Conservation (phyloP, 2,329 filamentous ascomycete genomes). For the Botryotinia narcissicola region DNA sequence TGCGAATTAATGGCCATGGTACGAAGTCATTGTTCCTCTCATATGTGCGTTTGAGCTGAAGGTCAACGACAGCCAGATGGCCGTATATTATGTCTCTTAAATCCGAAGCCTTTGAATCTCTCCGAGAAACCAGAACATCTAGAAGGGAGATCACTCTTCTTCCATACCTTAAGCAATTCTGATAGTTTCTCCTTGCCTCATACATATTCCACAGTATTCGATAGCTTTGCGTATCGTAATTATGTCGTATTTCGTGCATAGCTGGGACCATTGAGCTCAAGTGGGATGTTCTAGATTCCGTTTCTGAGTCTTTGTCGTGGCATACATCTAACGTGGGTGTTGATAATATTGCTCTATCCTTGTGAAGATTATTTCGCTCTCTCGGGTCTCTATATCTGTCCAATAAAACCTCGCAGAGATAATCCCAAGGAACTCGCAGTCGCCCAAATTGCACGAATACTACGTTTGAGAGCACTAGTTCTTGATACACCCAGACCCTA, state of each 20-base stretch:
- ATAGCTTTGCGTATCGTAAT: neutral
- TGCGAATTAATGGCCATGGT: neutral
- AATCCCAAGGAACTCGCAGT: neutral
- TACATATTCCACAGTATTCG: neutral
- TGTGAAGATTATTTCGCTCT: neutral
- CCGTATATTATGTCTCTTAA: neutral
- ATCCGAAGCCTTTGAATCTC: neutral
- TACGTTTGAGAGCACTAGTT: neutral
- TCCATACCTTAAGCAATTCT: neutral
- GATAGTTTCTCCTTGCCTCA: neutral
- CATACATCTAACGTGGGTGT: fast-evolving
- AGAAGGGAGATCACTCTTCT: neutral
- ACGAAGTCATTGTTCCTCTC: fast-evolving
- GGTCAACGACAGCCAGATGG: neutral
- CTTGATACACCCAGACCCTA: neutral
- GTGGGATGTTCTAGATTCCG: neutral
- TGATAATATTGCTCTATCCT: neutral
- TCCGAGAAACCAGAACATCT: neutral
- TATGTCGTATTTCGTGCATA: no score
- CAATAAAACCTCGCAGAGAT: neutral
- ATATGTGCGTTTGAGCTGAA: neutral
- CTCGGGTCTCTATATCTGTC: fast-evolving
- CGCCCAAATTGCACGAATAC: neutral
- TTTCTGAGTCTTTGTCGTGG: no score
- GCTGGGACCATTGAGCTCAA: neutral